These are phyloP conservation scores for Exophiala mesophila DNA, from an alignment of 2,329 filamentous ascomycete genomes.

Conservation along the genomic window DNA sequence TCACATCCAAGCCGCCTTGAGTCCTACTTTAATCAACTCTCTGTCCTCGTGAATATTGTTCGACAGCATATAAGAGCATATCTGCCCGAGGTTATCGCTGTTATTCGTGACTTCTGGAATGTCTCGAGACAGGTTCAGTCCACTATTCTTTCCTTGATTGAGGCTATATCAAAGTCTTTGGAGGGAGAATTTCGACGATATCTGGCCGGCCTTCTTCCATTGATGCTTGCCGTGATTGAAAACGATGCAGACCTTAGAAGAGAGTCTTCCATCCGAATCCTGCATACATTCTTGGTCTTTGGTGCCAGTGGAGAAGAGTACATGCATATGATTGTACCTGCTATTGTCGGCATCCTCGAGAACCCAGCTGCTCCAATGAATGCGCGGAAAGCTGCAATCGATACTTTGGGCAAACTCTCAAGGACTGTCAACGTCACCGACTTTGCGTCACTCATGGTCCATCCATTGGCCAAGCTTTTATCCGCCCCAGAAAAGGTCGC, in stretches of 20 bases:
- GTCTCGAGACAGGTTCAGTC: constrained; percentile 73
- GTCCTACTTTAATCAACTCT: constrained; percentile 95
- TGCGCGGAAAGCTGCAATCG: constrained; percentile 82
- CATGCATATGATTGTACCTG: constrained; percentile 97
- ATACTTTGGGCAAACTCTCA: constrained; percentile 89
- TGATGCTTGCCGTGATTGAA: constrained; percentile 92
- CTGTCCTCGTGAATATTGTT: constrained; percentile 88
- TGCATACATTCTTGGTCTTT: constrained; percentile 94
- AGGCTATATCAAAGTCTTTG: constrained; percentile 86
- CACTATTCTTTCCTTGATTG: constrained; percentile 86
- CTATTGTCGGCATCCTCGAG: constrained; percentile 91
- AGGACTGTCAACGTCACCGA: constrained; percentile 96
- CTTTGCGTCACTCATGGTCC: constrained; percentile 92
- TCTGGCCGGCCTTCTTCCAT: constrained; percentile 76
- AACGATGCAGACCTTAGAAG: constrained; percentile 72
- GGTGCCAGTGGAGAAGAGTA: constrained; percentile 95
- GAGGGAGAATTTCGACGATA: constrained; percentile 99
- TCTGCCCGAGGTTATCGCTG: constrained; percentile 76
- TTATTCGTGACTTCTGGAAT: constrained; percentile 88
- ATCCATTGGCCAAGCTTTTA: constrained; percentile 74
- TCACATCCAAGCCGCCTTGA: constrained; percentile 75
- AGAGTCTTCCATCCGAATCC: constrained; percentile 79
- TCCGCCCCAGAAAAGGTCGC: constrained; percentile 47
- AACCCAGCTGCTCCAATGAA: constrained; percentile 74
- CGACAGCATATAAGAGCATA: constrained; percentile 93